Base-by-base conservation (phyloP, 805 yeast species). In the Hanseniaspora mollemarum region DNA sequence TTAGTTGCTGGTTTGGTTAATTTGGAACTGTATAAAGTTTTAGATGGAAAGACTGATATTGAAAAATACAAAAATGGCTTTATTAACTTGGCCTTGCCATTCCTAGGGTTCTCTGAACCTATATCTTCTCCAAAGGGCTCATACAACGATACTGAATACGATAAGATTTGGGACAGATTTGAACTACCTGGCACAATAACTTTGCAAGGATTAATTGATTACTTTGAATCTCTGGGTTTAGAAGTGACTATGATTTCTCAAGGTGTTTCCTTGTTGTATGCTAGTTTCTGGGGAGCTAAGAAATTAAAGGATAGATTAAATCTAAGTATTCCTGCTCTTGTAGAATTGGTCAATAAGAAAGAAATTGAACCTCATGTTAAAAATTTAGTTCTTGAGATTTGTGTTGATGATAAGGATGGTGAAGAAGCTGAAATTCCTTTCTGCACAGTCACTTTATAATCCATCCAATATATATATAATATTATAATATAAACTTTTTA, bases 391-490 rank as follows among this genome's bases (percentile, higher is more conserved):
- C 75, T 92, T 53, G 98, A 90, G 67, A 75, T 92, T 42, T 87
- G 95, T 64, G 84, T 90, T 54, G 97, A 92, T 60, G 98, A 92
- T 64, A 72, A 77, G 61, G 75, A 81, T 42, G 98, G 90, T 32
- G 97, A 92, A 63, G 98, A 92, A 64, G 96, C 87, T 19, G 97
- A 88, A 59, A 86, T 87, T 56, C 98, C 98, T 29, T 87, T 78
- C 63, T 76, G 88, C 54, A 78, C 84, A 52, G 76, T 88, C 52
- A 76, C 74, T 58, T 60, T 80, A 57, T 70, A 59, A 60, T 18
- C 42, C n/a, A n/a, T n/a, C n/a, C n/a, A n/a, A n/a, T n/a, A n/a
- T n/a, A n/a, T n/a, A n/a, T n/a, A n/a, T n/a, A n/a, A n/a, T n/a
- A n/a, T n/a, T n/a, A n/a, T n/a, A n/a, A n/a, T n/a, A n/a, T n/a